phyloP scores from a whole-genome alignment of 1,284 basidiomycete genomes.

The Naganishia sp. region DNA sequence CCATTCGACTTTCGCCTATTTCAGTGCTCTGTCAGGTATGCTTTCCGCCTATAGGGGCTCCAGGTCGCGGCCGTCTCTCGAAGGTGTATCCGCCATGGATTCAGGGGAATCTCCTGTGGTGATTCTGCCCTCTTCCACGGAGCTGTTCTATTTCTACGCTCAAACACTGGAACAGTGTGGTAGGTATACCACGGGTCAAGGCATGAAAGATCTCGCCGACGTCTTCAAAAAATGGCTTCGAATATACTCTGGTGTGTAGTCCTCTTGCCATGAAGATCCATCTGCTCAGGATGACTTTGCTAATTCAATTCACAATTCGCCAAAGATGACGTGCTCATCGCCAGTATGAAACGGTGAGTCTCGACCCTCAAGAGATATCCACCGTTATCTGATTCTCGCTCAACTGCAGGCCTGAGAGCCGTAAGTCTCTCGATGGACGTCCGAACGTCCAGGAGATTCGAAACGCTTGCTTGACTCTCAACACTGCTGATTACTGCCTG shows the following conservation, averaged over 20 bases:
- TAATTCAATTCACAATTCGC: not conserved
- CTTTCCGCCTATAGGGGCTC: slow-evolving; percentile 71
- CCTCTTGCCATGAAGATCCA: slow-evolving; percentile 18
- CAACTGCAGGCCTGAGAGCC: slow-evolving; percentile 48
- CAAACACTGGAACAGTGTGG: slow-evolving; percentile 93
- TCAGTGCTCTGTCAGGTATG: slow-evolving; percentile 54
- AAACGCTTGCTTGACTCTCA: slow-evolving; percentile 82
- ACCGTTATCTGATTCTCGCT: not conserved
- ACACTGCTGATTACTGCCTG: slow-evolving; percentile 97
- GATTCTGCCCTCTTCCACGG: slow-evolving; percentile 89
- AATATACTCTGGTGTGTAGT: slow-evolving; percentile 77
- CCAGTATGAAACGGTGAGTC: slow-evolving; percentile 66
- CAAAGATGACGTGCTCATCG: slow-evolving; percentile 77
- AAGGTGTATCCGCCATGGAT: slow-evolving; percentile 58
- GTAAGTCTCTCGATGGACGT: slow-evolving; percentile 74
- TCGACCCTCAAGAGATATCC: not conserved
- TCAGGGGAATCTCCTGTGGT: slow-evolving; percentile 61
- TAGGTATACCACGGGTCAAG: slow-evolving; percentile 70
- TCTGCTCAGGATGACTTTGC: slow-evolving; percentile 16
- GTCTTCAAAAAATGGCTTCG: slow-evolving; percentile 91
- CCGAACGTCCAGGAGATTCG: slow-evolving; percentile 71
- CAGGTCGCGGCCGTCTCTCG: slow-evolving; percentile 68
- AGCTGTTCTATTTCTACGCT: slow-evolving; percentile 95
- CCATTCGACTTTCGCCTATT: not conserved
- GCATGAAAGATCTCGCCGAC: slow-evolving; percentile 73